Percentiles rank a stretch among this genome's conserved stretches.
Conservation (phyloP, 148 eudicot genomes). For the Amaranthus cruentus region DNA sequence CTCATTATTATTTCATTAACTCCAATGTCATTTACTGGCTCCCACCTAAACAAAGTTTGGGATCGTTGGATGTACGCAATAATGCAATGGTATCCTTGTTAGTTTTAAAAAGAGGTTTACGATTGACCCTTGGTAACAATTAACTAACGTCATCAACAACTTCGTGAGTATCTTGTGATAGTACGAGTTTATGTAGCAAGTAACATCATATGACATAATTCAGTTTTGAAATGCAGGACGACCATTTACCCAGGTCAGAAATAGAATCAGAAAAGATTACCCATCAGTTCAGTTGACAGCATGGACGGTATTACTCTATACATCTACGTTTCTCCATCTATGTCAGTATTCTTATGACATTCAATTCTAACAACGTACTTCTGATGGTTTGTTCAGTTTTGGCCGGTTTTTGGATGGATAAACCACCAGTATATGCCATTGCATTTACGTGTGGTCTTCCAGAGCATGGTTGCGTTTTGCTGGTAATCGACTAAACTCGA, state of each 20-base stretch:
- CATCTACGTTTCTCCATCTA: background rate
- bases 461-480: conserved; percentile 69
- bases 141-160: too few species aligned
- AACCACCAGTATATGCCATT: conserved; percentile 86
- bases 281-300: conserved; percentile 73
- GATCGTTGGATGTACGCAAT: too few species aligned
- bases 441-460: conserved; percentile 83
- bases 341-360: background rate
- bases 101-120: too few species aligned
- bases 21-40: too few species aligned
- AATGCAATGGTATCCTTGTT: too few species aligned
- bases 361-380: background rate
- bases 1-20: too few species aligned
- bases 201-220: background rate
- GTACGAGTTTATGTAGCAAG: background rate
- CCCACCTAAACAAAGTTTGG: too few species aligned
- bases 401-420: conserved; percentile 92
- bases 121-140: too few species aligned
- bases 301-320: conserved; percentile 62
- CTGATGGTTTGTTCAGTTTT: conserved; percentile 47
- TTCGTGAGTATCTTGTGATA: background rate
- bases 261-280: conserved; percentile 73
- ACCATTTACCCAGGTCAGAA: conserved; percentile 70
- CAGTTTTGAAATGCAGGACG: conserved; percentile 53
- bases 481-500: conserved; percentile 40